These are phyloP conservation scores for Cystofilobasidium capitatum DNA, from an alignment of 768 basidiomycete genomes.

Conservation along the genomic window DNA sequence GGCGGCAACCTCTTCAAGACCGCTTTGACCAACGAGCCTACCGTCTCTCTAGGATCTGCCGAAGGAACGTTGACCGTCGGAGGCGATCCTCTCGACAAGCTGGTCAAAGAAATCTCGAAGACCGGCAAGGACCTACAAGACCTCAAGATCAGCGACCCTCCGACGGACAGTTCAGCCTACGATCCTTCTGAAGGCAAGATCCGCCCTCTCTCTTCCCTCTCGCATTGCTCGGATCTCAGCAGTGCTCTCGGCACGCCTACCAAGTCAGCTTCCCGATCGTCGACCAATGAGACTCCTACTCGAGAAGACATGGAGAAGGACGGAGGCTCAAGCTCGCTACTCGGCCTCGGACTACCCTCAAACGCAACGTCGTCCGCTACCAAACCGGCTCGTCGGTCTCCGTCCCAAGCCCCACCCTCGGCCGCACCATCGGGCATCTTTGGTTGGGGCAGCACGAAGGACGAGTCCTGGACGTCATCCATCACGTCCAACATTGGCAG, in stretches of 20 bases:
- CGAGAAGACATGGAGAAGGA: no score
- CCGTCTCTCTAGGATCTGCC: neutral
- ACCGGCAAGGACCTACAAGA: neutral
- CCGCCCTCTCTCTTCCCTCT: constrained; percentile 6
- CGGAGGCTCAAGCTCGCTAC: neutral
- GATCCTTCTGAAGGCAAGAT: neutral
- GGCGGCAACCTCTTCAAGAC: constrained; percentile 3
- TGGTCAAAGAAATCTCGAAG: neutral
- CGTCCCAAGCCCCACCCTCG: constrained; percentile 4
- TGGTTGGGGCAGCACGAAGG: constrained; percentile 47
- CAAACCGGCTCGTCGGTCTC: neutral
- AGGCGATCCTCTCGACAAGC: neutral
- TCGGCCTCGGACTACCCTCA: neutral
- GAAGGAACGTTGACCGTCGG: constrained; percentile 1
- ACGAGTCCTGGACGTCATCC: constrained; percentile 51
- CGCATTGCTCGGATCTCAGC: neutral
- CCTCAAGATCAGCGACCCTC: neutral
- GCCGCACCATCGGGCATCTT: constrained; percentile 25
- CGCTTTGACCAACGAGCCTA: constrained; percentile 3
- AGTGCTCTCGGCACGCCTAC: no score
- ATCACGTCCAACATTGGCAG: constrained; percentile 50
- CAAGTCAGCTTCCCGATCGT: neutral
- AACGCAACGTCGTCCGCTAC: neutral
- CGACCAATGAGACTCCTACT: no score
- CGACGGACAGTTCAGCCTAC: neutral